Conservation (phyloP, 305 asterid genomes). For the Fraxinus velutina region DNA sequence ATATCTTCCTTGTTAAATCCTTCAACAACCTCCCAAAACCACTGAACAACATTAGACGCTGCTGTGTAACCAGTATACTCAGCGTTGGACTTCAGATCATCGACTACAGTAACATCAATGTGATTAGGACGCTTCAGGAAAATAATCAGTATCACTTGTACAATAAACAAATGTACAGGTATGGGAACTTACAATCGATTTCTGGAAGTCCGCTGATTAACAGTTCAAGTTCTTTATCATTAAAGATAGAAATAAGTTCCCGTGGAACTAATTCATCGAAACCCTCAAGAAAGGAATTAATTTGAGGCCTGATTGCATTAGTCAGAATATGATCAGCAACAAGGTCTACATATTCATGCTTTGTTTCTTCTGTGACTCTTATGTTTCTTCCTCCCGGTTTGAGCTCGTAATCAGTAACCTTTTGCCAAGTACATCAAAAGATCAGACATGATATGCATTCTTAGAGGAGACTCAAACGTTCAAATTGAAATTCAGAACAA, state of each 20-base stretch:
- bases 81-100: conserved; percentile 84
- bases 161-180: conserved; percentile 12
- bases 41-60: conserved; percentile 74
- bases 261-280: conserved; percentile 85
- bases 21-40: conserved; percentile 98
- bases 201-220: conserved; percentile 98
- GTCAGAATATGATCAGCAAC: conserved; percentile 98
- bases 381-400: conserved; percentile 98
- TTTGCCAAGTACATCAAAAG: conserved; percentile 19
- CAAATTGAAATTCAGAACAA: background rate
- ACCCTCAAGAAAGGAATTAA: conserved; percentile 90
- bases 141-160: background rate
- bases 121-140: conserved; percentile 14
- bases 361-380: conserved; percentile 95
- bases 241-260: conserved; percentile 84
- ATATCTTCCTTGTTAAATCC: conserved; percentile 95
- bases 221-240: conserved; percentile 93
- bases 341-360: conserved; percentile 96
- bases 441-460: conserved; percentile 12
- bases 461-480: background rate
- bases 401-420: conserved; percentile 99
- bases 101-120: conserved; percentile 56
- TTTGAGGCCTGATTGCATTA: conserved; percentile 97
- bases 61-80: conserved; percentile 91
- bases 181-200: conserved; percentile 74